phyloP scores from a whole-genome alignment of 495 filamentous ascomycete species.

The Penicillium coffeae region DNA sequence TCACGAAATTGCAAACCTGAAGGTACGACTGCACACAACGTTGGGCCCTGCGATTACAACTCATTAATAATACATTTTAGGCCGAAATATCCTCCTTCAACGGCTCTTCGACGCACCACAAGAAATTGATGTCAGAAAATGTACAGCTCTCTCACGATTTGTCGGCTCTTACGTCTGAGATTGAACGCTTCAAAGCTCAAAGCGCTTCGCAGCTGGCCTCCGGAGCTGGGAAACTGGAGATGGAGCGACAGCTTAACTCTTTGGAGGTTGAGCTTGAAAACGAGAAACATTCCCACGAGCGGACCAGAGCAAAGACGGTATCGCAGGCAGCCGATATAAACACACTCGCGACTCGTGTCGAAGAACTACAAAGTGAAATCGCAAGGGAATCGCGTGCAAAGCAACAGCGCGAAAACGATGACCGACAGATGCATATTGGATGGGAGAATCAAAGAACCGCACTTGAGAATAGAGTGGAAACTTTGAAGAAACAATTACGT shows the following conservation, averaged over 20 bases:
- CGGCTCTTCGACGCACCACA: conserved; percentile 58
- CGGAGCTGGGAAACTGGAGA: conserved; percentile 67
- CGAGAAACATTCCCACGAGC: conserved; percentile 65
- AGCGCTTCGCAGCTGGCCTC: conserved; percentile 59
- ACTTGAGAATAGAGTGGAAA: conserved; percentile 64
- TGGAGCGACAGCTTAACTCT: conserved; percentile 70
- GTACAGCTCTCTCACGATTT: conserved; percentile 68
- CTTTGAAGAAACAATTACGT: conserved; percentile 61
- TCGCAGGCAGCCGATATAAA: conserved; percentile 44
- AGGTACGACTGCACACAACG: conserved; percentile 44
- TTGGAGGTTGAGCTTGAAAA: conserved; percentile 77
- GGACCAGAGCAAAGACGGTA: conserved; percentile 49
- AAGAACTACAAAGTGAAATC: conserved; percentile 42
- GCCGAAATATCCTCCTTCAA: conserved; percentile 64
- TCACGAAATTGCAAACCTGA: conserved; percentile 63
- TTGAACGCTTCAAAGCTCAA: conserved; percentile 74
- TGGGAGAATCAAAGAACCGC: conserved; percentile 53
- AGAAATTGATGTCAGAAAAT: conserved; percentile 73
- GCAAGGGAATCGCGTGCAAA: conserved; percentile 39
- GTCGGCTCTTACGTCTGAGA: conserved; percentile 63
- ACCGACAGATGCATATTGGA: conserved; percentile 33
- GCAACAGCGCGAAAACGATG: conserved; percentile 29
- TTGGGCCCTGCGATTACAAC: not conserved
- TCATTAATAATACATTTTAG: conserved; percentile 32
- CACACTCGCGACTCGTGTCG: conserved; percentile 36